Evolutionary conservation across 306 rosid genomes (phyloP).

Genomic region (Neltuma alba): DNA sequence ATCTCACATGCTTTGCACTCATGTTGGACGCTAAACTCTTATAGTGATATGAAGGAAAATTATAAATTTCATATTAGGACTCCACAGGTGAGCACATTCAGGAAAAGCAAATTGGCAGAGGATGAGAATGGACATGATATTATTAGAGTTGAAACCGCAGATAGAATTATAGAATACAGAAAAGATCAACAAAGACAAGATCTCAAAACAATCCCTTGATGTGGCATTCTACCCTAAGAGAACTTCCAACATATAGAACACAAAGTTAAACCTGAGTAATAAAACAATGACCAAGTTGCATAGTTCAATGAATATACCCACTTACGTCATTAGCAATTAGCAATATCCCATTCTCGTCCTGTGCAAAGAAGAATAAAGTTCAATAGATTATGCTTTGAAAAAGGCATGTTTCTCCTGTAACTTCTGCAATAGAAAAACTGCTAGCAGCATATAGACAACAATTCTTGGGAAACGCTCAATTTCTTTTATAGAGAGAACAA

Average conservation of each 20-base stretch:
- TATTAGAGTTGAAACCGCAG: constrained; percentile 9
- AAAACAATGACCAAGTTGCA: constrained; percentile 7
- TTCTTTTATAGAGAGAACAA: constrained; percentile 9
- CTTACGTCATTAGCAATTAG: constrained; percentile 96
- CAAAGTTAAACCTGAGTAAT: constrained; percentile 5
- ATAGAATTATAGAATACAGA: neutral
- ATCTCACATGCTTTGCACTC: neutral
- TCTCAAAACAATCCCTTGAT: neutral
- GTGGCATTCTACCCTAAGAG: neutral
- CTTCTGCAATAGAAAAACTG: constrained; percentile 1
- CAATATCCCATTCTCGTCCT: constrained; percentile 71
- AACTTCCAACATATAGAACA: neutral
- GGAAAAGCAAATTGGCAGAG: constrained; percentile 17
- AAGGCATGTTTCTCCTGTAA: constrained; percentile 12
- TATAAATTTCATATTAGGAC: neutral
- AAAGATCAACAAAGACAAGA: constrained; percentile 14
- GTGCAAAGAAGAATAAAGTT: constrained; percentile 46
- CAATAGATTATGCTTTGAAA: constrained; percentile 19
- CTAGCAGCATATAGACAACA: constrained; percentile 13
- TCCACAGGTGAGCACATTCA: neutral
- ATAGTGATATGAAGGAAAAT: neutral
- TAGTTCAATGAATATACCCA: constrained; percentile 10
- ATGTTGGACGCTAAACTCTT: constrained; percentile 1
- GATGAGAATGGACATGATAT: constrained; percentile 3
- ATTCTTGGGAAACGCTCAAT: constrained; percentile 19